phyloP scores from a whole-genome alignment of 108 stramenopile species.

The Skeletonema tropicum region DNA sequence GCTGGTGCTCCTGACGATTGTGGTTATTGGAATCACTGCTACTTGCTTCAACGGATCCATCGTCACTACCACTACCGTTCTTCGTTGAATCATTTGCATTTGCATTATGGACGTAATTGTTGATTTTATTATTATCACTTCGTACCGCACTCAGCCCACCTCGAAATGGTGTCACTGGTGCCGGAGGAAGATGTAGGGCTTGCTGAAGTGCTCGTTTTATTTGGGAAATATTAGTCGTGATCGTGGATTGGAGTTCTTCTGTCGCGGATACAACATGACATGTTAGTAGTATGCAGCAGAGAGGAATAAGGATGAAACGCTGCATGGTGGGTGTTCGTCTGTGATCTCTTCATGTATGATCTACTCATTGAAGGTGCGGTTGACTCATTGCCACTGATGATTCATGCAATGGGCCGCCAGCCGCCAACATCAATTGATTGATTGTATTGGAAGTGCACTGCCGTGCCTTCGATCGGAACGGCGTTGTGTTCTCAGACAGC shows the following conservation, averaged over 20 bases:
- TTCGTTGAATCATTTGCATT: not conserved
- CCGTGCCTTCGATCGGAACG: no score
- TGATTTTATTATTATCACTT: not conserved
- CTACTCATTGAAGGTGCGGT: no score
- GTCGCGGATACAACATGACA: not conserved
- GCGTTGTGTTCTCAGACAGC: no score
- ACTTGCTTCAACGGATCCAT: slow-evolving; percentile 3
- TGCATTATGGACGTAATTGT: not conserved
- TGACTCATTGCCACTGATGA: no score
- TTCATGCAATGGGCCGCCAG: no score
- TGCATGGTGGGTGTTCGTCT: no score
- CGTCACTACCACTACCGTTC: not conserved
- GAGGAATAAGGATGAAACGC: no score
- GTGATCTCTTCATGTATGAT: no score
- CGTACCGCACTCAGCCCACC: slow-evolving; percentile 21
- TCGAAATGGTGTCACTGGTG: slow-evolving; percentile 31
- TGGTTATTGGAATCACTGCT: not conserved
- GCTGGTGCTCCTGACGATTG: not conserved
- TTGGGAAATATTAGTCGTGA: not conserved
- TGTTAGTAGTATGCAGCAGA: not conserved
- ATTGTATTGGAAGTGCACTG: no score
- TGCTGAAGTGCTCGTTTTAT: not conserved
- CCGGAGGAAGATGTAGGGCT: slow-evolving; percentile 16
- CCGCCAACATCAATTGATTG: no score
- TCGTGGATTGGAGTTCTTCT: not conserved